Conservation (phyloP, 805 yeast genomes). For the Saturnispora sekii region DNA sequence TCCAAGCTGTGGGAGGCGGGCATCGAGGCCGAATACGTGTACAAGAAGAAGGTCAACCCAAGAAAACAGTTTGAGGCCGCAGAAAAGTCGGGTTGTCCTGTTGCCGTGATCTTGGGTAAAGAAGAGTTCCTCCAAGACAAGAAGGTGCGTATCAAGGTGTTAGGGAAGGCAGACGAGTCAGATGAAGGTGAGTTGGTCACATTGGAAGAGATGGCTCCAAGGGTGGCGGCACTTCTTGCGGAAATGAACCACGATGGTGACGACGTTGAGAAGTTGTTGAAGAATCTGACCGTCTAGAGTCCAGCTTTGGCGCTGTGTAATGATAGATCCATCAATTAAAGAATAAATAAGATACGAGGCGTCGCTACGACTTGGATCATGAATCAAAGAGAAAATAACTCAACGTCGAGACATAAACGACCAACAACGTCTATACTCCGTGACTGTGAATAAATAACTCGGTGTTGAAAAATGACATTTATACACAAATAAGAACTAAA, state of each 20-base stretch:
- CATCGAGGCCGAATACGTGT: constrained; percentile 82
- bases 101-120: constrained; percentile 91
- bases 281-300: constrained; percentile 8
- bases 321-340: no score
- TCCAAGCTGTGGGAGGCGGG: constrained; percentile 81
- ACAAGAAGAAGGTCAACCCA: constrained; percentile 87
- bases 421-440: no score
- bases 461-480: no score
- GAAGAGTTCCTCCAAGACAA: constrained; percentile 76
- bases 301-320: no score
- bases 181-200: constrained; percentile 78
- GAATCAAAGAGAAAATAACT: no score
- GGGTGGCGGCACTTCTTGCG: constrained; percentile 32
- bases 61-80: constrained; percentile 98
- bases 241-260: constrained; percentile 40
- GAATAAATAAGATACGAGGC: no score
- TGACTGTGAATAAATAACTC: no score
- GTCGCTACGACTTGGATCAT: no score
- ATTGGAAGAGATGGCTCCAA: constrained; percentile 47
- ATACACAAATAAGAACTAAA: no score
- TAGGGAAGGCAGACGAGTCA: constrained; percentile 74
- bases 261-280: constrained; percentile 54
- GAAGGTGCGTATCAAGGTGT: constrained; percentile 71
- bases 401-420: no score
- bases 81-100: constrained; percentile 82